Conservation (phyloP, 345 rosid species). For the Lenwebbia sp. region DNA sequence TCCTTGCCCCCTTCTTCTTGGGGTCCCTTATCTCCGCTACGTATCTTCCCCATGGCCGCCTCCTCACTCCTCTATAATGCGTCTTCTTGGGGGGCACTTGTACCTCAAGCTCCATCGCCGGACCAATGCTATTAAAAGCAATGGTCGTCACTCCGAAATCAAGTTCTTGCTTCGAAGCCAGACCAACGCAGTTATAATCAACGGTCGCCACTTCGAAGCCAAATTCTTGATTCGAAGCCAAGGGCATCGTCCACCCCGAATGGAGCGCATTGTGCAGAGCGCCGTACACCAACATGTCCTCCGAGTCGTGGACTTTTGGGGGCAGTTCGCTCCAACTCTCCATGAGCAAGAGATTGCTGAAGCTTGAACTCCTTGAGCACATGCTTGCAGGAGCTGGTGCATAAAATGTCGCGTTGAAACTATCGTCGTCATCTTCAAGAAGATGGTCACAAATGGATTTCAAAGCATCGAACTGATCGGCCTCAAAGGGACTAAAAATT, state of each 20-base stretch:
- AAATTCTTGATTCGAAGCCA: not conserved
- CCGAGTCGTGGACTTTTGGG: constrained; percentile 15
- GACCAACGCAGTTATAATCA: not conserved
- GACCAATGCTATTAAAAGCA: not conserved
- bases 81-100: not conserved
- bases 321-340: constrained; percentile 35
- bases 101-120: not conserved
- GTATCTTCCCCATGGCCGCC: constrained; percentile 39
- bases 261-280: constrained; percentile 16
- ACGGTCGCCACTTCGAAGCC: not conserved
- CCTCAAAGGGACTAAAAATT: not conserved
- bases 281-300: constrained; percentile 20
- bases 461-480: not conserved
- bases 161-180: not conserved
- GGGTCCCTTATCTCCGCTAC: constrained; percentile 42
- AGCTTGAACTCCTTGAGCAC: constrained; percentile 18
- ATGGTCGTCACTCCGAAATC: not conserved
- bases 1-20: constrained; percentile 33
- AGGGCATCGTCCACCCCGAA: constrained; percentile 16
- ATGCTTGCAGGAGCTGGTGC: not conserved
- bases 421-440: not conserved
- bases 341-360: constrained; percentile 14
- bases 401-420: not conserved
- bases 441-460: not conserved
- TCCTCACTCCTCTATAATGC: constrained; percentile 33